These are phyloP conservation scores for Wallacemonas sp. DNA, from an alignment of 208 protist genomes.

Conservation along the genomic window DNA sequence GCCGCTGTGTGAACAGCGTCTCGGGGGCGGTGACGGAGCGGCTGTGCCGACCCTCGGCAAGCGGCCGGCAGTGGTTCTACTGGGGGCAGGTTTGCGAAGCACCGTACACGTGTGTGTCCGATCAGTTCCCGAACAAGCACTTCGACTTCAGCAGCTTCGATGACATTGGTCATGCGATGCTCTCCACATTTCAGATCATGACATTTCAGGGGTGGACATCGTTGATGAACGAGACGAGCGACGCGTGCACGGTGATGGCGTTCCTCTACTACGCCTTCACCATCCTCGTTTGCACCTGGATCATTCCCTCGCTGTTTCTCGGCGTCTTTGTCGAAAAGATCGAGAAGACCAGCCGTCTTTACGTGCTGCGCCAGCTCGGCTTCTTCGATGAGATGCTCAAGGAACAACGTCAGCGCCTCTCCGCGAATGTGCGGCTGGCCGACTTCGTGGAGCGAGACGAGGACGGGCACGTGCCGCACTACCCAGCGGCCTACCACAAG, in stretches of 20 bases:
- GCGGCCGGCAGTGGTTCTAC: conserved; percentile 68
- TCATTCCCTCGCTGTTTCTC: conserved; percentile 87
- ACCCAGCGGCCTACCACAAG: conserved; percentile 34
- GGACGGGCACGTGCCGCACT: conserved; percentile 50
- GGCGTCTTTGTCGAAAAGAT: conserved; percentile 91
- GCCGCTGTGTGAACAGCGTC: conserved; percentile 74
- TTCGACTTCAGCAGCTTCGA: conserved; percentile 90
- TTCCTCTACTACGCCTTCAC: conserved; percentile 87
- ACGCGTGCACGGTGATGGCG: conserved; percentile 48
- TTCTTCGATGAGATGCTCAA: conserved; percentile 75
- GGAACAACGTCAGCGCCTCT: conserved; percentile 74
- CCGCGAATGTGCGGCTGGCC: conserved; percentile 49
- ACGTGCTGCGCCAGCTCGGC: conserved; percentile 76
- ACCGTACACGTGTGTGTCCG: conserved; percentile 49
- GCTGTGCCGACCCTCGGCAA: conserved; percentile 56
- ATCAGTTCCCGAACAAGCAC: conserved; percentile 73
- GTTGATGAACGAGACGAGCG: conserved; percentile 81
- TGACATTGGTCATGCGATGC: conserved; percentile 83
- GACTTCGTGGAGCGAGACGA: conserved; percentile 84
- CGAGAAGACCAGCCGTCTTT: conserved; percentile 70
- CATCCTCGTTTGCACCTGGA: conserved; percentile 82
- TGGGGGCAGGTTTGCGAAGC: conserved; percentile 61
- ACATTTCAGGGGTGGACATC: conserved; percentile 90
- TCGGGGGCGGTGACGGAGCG: conserved; percentile 47
- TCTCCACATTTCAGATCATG: conserved; percentile 87